phyloP scores from a whole-genome alignment of 441 rosid species.

The Arabidopsis lyrata region DNA sequence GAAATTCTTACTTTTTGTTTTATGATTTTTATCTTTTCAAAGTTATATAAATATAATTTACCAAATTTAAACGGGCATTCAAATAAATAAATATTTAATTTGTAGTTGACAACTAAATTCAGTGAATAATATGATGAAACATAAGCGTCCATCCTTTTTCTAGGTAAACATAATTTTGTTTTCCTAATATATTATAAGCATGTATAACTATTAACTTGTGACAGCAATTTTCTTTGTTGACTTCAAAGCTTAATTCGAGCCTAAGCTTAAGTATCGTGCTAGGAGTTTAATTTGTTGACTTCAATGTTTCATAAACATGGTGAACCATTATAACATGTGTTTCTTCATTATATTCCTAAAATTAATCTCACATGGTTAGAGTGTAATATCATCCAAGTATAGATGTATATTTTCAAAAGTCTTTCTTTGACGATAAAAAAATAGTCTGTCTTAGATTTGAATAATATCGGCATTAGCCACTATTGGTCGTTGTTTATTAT shows the following conservation, averaged over 20 bases:
- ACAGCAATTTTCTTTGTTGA: conserved; percentile 5
- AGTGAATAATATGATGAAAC: background rate
- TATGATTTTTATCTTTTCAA: background rate
- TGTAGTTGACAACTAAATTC: background rate
- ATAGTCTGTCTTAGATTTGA: background rate
- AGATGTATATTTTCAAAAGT: background rate
- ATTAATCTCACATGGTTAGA: background rate
- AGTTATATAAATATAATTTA: too few relatives aligned
- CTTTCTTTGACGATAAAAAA: background rate
- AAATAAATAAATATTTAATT: too few relatives aligned
- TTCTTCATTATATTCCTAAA: background rate
- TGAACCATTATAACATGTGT: background rate
- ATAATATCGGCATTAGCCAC: background rate
- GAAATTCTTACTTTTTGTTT: conserved; percentile 1
- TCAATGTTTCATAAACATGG: background rate
- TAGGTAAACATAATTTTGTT: too few relatives aligned
- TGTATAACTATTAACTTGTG: background rate
- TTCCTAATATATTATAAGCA: background rate
- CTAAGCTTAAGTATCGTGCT: background rate
- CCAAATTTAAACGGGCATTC: too few relatives aligned
- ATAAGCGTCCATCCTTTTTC: background rate
- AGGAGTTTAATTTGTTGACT: background rate
- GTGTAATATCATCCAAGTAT: conserved; percentile 11
- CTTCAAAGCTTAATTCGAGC: background rate
- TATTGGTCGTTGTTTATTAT: conserved; percentile 14